Evolutionary conservation across 148 eudicot species (phyloP).

Genomic region (Fallopia convolvulus): DNA sequence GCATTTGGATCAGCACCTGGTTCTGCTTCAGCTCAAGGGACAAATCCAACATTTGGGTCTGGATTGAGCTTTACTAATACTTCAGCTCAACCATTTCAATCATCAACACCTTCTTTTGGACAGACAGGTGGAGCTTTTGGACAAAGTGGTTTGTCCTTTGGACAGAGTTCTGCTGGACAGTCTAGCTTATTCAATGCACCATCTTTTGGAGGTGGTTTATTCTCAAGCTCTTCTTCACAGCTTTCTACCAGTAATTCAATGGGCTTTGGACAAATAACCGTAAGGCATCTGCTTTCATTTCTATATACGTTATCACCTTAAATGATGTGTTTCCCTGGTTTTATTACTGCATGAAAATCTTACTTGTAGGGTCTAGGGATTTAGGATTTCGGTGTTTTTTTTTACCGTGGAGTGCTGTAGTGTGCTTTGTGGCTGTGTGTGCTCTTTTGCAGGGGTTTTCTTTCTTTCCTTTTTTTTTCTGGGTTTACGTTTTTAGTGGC

Average conservation of each 20-base stretch:
- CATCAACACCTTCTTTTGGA: conserved; percentile 64
- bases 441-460: no score
- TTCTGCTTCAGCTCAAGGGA: conserved; percentile 45
- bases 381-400: no score
- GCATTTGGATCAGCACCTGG: conserved; percentile 52
- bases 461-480: no score
- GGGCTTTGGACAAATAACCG: conserved; percentile 65
- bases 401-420: no score
- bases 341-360: background rate
- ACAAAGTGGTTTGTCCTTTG: conserved; percentile 51
- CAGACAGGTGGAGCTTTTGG: conserved; percentile 60
- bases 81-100: conserved; percentile 65
- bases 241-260: conserved; percentile 32
- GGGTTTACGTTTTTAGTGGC: no score
- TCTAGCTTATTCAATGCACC: conserved; percentile 44
- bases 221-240: conserved; percentile 46
- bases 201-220: conserved; percentile 40
- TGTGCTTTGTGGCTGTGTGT: no score
- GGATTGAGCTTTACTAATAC: conserved; percentile 57
- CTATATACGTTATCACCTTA: background rate
- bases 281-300: conserved; percentile 25
- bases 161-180: conserved; percentile 30
- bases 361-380: background rate
- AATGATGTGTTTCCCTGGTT: background rate
- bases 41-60: conserved; percentile 49